These are phyloP conservation scores for Funneliformis caledonium DNA, from an alignment of 371 early-diverging fungal species.

Conservation along the genomic window DNA sequence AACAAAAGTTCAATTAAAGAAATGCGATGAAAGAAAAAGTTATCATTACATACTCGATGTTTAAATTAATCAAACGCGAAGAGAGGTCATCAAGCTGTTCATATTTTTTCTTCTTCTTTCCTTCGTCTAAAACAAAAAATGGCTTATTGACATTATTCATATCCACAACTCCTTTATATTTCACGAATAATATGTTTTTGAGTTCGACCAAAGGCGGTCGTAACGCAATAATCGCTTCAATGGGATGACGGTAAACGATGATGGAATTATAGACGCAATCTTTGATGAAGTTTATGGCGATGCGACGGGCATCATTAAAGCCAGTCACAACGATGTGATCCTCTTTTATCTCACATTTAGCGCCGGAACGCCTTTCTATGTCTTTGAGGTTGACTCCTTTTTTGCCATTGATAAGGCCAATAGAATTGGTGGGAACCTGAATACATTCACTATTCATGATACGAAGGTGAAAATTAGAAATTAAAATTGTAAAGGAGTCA, in stretches of 20 bases:
- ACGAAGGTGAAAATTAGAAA: too few relatives aligned
- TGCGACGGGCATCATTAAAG: background rate
- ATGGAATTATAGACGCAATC: background rate
- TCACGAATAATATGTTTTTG: background rate
- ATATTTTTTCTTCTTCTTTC: background rate
- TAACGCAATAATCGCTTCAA: conserved; percentile 6
- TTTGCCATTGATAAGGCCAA: background rate
- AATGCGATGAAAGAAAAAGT: background rate
- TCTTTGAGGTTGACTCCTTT: background rate
- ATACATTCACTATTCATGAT: background rate
- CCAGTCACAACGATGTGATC: background rate
- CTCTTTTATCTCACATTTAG: background rate
- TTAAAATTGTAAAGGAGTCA: too few relatives aligned
- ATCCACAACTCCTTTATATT: background rate
- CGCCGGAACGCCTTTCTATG: background rate
- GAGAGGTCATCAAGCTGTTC: background rate
- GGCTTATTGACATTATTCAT: background rate
- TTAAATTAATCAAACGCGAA: background rate
- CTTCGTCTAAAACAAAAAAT: background rate
- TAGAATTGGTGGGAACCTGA: background rate
- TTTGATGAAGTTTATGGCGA: background rate
- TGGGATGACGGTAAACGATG: background rate
- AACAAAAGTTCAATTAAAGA: background rate
- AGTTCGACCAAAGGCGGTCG: background rate
- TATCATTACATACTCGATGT: background rate